Base-by-base conservation (phyloP, 2,329 filamentous ascomycete genomes). In the Trichoderma koningiopsis region DNA sequence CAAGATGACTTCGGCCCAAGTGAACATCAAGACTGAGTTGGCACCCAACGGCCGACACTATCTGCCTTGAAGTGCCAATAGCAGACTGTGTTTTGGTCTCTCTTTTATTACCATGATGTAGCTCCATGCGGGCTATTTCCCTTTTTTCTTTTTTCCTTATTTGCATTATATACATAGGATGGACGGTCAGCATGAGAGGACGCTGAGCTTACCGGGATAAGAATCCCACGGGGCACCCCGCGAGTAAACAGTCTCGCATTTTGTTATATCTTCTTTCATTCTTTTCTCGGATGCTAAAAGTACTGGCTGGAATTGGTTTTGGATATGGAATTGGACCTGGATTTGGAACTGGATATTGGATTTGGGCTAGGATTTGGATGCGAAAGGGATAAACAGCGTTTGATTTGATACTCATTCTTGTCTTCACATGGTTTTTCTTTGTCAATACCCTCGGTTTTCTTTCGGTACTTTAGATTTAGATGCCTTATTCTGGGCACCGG, bases 1-100 rank as follows among this genome's bases (percentile, higher is more conserved):
- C 58, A 85, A 84, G 77, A 84, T 88, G 68, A 78, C 77, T 60
- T 73, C 73, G n/a, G 75, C 78, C 37, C 55, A 47, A 8, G 70
- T 77, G 49, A 75, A 72, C 60, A 72, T 72, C 64, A 77, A 76
- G 71, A 62, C 71, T 13, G 72, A 75, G 33, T 67, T 72, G 29
- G 60, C 72, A 53, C 66, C 75, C 13, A 70, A 71, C 67, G 73
- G 71, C 60, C 70, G 73, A 68, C 71, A 69, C 56, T 79, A 77
- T 37, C 67, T 72, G 57, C 72, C 76, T 61, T 68, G 31, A 68
- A 56, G 40, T 76, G 76, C 73, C 77, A 77, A 61, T 33, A 5
- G 16, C 71, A 58, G 73, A 75, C 79, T 72, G 75, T 77, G 29
- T 27, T 55, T 27, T 55, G 24, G 16, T 61, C 63, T 67, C 22